phyloP scores from a whole-genome alignment of 768 basidiomycete genomes.

The Lentinula guzmanii region DNA sequence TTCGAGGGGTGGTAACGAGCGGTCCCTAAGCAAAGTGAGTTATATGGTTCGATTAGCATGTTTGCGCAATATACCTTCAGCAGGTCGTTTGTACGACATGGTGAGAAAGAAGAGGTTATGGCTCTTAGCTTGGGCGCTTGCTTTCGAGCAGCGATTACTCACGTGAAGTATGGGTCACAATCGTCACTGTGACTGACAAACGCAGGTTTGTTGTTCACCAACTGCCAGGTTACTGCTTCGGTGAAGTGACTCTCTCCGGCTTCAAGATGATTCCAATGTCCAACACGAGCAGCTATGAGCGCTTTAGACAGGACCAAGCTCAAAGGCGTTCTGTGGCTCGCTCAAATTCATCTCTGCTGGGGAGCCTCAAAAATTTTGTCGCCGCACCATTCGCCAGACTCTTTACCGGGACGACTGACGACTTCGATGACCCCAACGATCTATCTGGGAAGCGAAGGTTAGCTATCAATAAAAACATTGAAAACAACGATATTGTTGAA shows the following conservation, averaged over 20 bases:
- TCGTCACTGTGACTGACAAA: neutral
- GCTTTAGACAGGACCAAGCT: neutral
- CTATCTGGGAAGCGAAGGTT: constrained; percentile 53
- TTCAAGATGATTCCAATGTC: constrained; percentile 7
- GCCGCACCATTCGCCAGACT: constrained; percentile 56
- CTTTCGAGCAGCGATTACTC: neutral
- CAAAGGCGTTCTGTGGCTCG: constrained; percentile 36
- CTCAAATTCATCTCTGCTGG: constrained; percentile 53
- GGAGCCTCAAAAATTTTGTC: constrained; percentile 60
- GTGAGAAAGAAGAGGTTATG: neutral
- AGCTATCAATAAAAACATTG: constrained; percentile 20
- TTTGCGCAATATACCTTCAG: neutral
- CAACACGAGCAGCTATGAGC: constrained; percentile 2
- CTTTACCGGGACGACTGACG: constrained; percentile 43
- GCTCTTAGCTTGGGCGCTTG: too few species aligned
- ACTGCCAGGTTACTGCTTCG: constrained; percentile 1
- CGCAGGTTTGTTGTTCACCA: neutral
- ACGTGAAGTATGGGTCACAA: neutral
- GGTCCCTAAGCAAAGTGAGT: neutral
- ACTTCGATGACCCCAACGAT: constrained; percentile 37
- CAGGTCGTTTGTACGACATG: constrained; percentile 5
- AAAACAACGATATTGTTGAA: constrained; percentile 24
- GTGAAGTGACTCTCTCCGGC: neutral
- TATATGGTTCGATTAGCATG: neutral
- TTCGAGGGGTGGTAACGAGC: constrained; percentile 17